phyloP scores from a whole-genome alignment of 352 stramenopile genomes.

The Aphanomyces astaci region DNA sequence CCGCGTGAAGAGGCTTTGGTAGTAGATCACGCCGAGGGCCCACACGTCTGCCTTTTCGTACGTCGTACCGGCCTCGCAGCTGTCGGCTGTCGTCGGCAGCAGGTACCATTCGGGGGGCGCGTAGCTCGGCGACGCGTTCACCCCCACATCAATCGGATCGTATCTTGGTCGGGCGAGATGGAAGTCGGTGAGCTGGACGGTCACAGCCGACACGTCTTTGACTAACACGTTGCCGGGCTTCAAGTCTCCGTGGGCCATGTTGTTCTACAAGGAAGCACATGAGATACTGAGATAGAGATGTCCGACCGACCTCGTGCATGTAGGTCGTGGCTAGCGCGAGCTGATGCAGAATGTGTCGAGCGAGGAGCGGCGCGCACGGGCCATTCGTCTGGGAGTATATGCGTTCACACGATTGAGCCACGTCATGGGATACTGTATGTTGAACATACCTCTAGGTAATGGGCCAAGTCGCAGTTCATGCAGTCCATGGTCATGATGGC shows the following conservation, averaged over 20 bases:
- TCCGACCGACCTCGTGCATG: constrained; percentile 3
- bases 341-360: constrained; percentile 18
- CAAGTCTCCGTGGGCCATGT: constrained; percentile 21
- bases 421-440: neutral
- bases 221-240: constrained; percentile 20
- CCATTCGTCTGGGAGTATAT: neutral
- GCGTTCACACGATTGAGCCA: neutral
- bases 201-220: neutral
- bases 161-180: constrained; percentile 7
- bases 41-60: constrained; percentile 23
- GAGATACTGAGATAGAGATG: neutral
- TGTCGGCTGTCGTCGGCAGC: neutral
- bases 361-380: neutral
- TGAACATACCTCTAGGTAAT: constrained; percentile 20
- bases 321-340: neutral
- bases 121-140: constrained; percentile 15
- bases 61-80: neutral
- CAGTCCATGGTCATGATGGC: constrained; percentile 16
- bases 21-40: constrained; percentile 17
- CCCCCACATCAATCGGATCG: neutral
- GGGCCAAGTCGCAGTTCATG: constrained; percentile 14
- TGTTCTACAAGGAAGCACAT: constrained; percentile 16
- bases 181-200: constrained; percentile 14
- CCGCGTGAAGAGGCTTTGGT: neutral
- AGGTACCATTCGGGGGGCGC: constrained; percentile 20